Conservation (phyloP, 2,329 filamentous ascomycete species). For the Colletotrichum viniferum region DNA sequence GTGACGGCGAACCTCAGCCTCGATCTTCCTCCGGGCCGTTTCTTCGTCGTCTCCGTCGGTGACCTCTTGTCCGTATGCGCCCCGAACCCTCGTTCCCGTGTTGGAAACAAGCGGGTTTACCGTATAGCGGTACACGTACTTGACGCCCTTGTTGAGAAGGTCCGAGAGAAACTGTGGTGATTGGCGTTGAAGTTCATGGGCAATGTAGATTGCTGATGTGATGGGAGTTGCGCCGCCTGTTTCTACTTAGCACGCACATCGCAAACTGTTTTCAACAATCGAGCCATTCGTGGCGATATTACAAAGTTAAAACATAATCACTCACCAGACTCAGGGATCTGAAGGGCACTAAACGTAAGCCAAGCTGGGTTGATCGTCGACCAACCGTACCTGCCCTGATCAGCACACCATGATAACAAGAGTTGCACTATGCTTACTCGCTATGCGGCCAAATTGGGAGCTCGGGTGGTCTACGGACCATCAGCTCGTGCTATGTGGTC, state of each 20-base stretch:
- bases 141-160: conserved; percentile 31
- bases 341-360: conserved; percentile 34
- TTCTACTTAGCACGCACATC: not conserved
- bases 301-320: not conserved
- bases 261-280: not conserved
- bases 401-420: not conserved
- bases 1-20: conserved; percentile 35
- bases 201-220: conserved; percentile 32
- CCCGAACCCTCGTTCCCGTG: conserved; percentile 34
- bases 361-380: conserved; percentile 40
- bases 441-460: conserved; percentile 44
- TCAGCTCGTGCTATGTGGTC: not conserved
- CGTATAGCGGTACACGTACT: conserved; percentile 35
- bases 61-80: conserved; percentile 35
- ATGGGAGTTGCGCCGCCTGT: conserved; percentile 39
- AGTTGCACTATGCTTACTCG: conserved; percentile 20
- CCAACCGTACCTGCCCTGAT: conserved; percentile 32
- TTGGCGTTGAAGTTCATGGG: conserved; percentile 26
- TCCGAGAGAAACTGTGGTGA: conserved; percentile 32
- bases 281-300: too few relatives aligned
- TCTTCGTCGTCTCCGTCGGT: conserved; percentile 26
- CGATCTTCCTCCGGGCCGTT: conserved; percentile 29
- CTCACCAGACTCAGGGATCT: conserved; percentile 31
- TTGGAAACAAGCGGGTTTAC: conserved; percentile 30
- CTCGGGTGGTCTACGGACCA: conserved; percentile 29